A percentile compares a stretch with the other conserved stretches of the same genome.
Conservation (phyloP, 2,329 filamentous ascomycete species). For the Plectosphaerella plurivora region DNA sequence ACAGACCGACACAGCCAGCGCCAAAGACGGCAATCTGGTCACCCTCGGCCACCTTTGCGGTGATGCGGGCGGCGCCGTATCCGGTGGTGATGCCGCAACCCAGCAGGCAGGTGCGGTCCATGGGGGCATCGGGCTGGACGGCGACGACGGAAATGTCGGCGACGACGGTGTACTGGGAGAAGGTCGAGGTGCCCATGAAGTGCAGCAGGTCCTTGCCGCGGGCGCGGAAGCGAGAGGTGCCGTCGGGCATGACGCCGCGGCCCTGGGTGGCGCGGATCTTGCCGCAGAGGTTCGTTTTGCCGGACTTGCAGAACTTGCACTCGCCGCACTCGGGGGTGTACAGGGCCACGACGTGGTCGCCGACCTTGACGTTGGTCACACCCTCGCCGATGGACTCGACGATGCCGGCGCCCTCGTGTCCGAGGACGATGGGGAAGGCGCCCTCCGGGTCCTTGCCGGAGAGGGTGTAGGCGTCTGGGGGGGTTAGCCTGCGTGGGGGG, state of each 20-base stretch:
- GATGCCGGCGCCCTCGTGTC: conserved; percentile 87
- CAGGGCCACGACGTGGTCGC: conserved; percentile 85
- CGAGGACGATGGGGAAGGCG: conserved; percentile 82
- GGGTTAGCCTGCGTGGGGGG: conserved; percentile 7
- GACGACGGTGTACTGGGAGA: conserved; percentile 98
- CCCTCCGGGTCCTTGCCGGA: conserved; percentile 97
- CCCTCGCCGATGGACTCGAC: conserved; percentile 93
- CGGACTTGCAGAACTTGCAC: conserved; percentile 99
- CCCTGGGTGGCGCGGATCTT: conserved; percentile 98
- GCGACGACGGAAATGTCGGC: conserved; percentile 97
- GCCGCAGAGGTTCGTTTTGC: conserved; percentile 98
- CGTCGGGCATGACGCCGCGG: conserved; percentile 94
- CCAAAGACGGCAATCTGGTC: conserved; percentile 90
- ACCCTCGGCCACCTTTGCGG: conserved; percentile 85
- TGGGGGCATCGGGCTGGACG: conserved; percentile 83
- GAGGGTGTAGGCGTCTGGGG: conserved; percentile 81
- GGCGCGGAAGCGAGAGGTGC: conserved; percentile 89
- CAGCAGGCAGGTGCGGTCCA: conserved; percentile 93
- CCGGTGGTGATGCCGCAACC: conserved; percentile 98
- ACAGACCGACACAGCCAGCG: conserved; percentile 91
- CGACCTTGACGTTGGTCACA: conserved; percentile 88
- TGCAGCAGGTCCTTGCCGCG: conserved; percentile 94
- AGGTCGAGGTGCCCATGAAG: conserved; percentile 99
- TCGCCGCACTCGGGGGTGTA: conserved; percentile 96
- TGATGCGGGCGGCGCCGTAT: conserved; percentile 92